Evolutionary conservation across 108 stramenopile species (phyloP).

Genomic region (Skeletonema grethae): DNA sequence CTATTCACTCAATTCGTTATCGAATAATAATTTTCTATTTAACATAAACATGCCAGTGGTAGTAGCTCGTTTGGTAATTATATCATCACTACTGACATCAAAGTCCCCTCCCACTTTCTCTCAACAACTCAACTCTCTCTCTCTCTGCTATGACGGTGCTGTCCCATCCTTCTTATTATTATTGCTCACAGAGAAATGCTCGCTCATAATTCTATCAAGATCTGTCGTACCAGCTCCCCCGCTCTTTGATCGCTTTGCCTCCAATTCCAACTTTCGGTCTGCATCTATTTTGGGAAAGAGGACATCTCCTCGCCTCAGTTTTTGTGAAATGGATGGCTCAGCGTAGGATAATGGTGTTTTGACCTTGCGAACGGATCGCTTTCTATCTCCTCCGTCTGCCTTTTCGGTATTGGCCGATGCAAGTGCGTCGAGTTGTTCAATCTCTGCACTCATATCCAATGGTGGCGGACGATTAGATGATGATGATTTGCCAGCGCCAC

Average conservation of each 20-base stretch:
- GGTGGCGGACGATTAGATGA: slow-evolving; percentile 21
- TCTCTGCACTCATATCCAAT: slow-evolving; percentile 40
- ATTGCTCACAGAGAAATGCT: not conserved
- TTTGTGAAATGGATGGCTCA: slow-evolving; percentile 52
- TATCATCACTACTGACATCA: not conserved
- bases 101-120: not conserved
- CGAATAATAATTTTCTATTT: too few relatives aligned
- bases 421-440: slow-evolving; percentile 52
- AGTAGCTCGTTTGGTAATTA: not conserved
- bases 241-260: not conserved
- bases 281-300: slow-evolving; percentile 48
- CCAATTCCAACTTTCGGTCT: not conserved
- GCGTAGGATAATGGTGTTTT: slow-evolving; percentile 61
- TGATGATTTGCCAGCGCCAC: not conserved
- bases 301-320: slow-evolving; percentile 47
- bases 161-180: slow-evolving; percentile 2
- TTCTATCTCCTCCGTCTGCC: slow-evolving; percentile 4
- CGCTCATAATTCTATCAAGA: not conserved
- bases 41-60: too few relatives aligned
- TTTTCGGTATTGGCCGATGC: slow-evolving; percentile 7
- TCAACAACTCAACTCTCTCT: not conserved
- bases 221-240: not conserved
- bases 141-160: not conserved
- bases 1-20: too few relatives aligned
- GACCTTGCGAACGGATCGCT: slow-evolving; percentile 10